Percentiles rank a stretch among this genome's conserved stretches.
phyloP scores from a whole-genome alignment of 1,139 yeast genomes.

The Yamadazyma atmosphaerica region DNA sequence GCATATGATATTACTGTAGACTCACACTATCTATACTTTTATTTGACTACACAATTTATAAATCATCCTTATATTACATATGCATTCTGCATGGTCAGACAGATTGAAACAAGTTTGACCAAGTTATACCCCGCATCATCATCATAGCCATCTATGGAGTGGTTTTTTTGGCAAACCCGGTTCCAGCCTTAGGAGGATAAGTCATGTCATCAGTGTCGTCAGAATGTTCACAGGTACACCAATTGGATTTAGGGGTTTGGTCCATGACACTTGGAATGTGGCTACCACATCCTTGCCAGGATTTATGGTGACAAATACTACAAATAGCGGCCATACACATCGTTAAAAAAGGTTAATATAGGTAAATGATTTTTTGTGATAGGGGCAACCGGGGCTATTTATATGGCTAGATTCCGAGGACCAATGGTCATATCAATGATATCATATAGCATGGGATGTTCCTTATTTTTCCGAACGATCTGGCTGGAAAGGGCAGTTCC shows the following conservation, averaged over 20 bases:
- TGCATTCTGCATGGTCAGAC: too few relatives aligned
- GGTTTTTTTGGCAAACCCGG: constrained; percentile 36
- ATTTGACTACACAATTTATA: background rate
- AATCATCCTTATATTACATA: background rate
- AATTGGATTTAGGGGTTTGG: constrained; percentile 30
- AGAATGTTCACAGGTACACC: constrained; percentile 43
- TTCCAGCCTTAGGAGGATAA: constrained; percentile 48
- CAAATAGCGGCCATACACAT: constrained; percentile 21
- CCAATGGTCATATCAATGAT: background rate
- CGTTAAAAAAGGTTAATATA: background rate
- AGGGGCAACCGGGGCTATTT: background rate
- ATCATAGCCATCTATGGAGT: constrained; percentile 2
- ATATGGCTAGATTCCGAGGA: constrained; percentile 1
- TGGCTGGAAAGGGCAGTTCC: background rate
- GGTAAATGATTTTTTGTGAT: background rate
- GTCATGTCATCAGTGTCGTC: constrained; percentile 21
- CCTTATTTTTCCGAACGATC: constrained; percentile 2
- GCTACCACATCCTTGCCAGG: constrained; percentile 41
- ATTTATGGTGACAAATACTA: constrained; percentile 27
- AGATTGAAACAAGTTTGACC: background rate
- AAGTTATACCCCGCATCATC: too few relatives aligned
- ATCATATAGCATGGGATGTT: background rate
- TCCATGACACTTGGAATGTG: constrained; percentile 36
- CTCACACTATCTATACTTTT: too few relatives aligned
- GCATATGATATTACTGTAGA: background rate